Base-by-base conservation (phyloP, 495 filamentous ascomycete genomes). In the Trichoderma gamsii region DNA sequence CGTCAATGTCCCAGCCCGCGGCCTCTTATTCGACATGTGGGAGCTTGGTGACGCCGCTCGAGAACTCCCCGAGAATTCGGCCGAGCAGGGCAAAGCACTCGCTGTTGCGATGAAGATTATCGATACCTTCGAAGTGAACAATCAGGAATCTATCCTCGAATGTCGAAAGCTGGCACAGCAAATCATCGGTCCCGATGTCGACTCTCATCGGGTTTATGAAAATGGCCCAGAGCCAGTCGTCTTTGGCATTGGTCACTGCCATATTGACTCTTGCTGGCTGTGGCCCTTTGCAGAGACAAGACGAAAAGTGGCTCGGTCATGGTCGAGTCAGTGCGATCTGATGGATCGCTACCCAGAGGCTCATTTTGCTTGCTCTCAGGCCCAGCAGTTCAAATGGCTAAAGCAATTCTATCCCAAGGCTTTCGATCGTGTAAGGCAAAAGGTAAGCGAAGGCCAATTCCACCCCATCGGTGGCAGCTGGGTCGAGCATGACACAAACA, bases 251-350 rank as follows among this genome's bases (percentile, higher is more conserved):
- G 95, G 95, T 4, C 90, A 99, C 79, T 99, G 95, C 72, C 95
- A 99, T 75, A 99, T 99, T 71, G 95, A 96, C 79, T 93, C 91
- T 32, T 97, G 93, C 78, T 99, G 95, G 95, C 81, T 99, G 12
- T 99, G 95, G 95, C 95, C 95, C 3, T 98, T 90, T 84, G 95
- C 92, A n/a, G 95, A 99, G 82, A 99, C 95, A 0, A 97, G 97
- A 76, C 89, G 95, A 69, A 99, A 99, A 81, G 89, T 97, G 8
- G 95, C 92, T 29, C 87, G 95, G 25, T 97, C 94, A 1, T 99
- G 95, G 94, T 91, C 92, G 2, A 97, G 91, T 74, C 95, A 99
- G 75, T 97, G 93, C 75, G 88, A 94, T 72, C 80, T 99, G 59
- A 89, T 99, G 80, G 95, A 99, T 43, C 86, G 91, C 4, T 99